Evolutionary conservation across 352 stramenopile species (phyloP).

Genomic region (Phytopythium delawarense): DNA sequence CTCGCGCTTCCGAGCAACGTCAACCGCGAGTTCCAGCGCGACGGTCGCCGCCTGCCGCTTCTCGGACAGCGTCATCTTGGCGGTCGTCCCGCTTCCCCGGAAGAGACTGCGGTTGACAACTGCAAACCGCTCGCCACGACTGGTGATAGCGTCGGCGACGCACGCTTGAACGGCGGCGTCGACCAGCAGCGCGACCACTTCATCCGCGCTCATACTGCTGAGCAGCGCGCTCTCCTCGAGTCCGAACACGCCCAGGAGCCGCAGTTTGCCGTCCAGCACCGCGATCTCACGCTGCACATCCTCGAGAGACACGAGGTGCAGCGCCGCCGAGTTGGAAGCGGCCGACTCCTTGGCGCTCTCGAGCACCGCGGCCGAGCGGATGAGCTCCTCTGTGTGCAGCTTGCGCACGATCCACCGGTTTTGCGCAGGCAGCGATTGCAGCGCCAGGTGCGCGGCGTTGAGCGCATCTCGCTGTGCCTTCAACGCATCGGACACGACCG

Average conservation of each 20-base stretch:
- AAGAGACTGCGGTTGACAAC: background rate
- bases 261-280: slow-evolving; percentile 62
- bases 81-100: background rate
- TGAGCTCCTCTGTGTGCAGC: slow-evolving; percentile 54
- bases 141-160: slow-evolving; percentile 9
- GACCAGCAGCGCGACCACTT: slow-evolving; percentile 54
- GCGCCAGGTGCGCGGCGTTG: slow-evolving; percentile 38
- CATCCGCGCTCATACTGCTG: slow-evolving; percentile 48
- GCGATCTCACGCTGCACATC: slow-evolving; percentile 56
- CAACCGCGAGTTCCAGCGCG: slow-evolving; percentile 46
- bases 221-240: slow-evolving; percentile 52
- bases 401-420: slow-evolving; percentile 75
- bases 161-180: slow-evolving; percentile 19
- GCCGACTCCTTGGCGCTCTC: slow-evolving; percentile 9
- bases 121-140: slow-evolving; percentile 14
- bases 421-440: slow-evolving; percentile 32
- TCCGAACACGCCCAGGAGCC: slow-evolving; percentile 38
- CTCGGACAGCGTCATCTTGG: slow-evolving; percentile 26
- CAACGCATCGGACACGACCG: slow-evolving; percentile 18
- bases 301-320: slow-evolving; percentile 60
- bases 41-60: slow-evolving; percentile 38
- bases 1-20: slow-evolving; percentile 28
- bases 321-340: slow-evolving; percentile 14
- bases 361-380: slow-evolving; percentile 5
- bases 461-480: slow-evolving; percentile 62